phyloP scores from a whole-genome alignment of 2,329 filamentous ascomycete genomes.

The Apiospora arundinis region DNA sequence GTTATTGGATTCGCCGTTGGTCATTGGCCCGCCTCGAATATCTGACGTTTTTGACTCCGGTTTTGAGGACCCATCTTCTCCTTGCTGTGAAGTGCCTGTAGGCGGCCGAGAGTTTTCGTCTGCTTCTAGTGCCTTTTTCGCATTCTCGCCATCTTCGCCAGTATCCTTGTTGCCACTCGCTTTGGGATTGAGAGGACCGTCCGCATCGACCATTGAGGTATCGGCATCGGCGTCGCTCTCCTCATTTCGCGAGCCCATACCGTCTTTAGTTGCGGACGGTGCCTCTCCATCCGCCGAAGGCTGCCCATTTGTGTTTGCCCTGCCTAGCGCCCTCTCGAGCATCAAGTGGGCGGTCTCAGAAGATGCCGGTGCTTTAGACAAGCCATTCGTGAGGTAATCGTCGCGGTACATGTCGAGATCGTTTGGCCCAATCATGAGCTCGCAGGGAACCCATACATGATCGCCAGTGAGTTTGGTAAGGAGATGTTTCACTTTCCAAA shows the following conservation, averaged over 20 bases:
- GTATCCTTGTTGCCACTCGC: constrained; percentile 26
- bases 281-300: constrained; percentile 32
- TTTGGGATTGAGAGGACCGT: constrained; percentile 28
- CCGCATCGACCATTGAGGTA: constrained; percentile 39
- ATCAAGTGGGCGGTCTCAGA: constrained; percentile 31
- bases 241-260: neutral
- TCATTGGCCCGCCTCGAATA: constrained; percentile 3
- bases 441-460: constrained; percentile 69
- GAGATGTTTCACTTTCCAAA: constrained; percentile 78
- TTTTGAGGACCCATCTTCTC: neutral
- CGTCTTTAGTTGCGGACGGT: constrained; percentile 25
- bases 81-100: neutral
- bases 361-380: constrained; percentile 31
- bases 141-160: constrained; percentile 13
- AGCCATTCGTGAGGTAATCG: constrained; percentile 40
- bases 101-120: constrained; percentile 6
- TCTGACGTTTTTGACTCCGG: neutral
- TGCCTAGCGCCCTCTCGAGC: constrained; percentile 31
- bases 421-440: constrained; percentile 60
- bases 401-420: constrained; percentile 63
- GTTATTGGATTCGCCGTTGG: constrained; percentile 25
- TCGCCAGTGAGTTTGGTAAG: constrained; percentile 78
- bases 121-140: neutral
- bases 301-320: constrained; percentile 30
- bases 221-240: constrained; percentile 29